These are phyloP conservation scores for Fusarium sp. DNA, from an alignment of 2,329 filamentous ascomycete species.

Conservation along the genomic window DNA sequence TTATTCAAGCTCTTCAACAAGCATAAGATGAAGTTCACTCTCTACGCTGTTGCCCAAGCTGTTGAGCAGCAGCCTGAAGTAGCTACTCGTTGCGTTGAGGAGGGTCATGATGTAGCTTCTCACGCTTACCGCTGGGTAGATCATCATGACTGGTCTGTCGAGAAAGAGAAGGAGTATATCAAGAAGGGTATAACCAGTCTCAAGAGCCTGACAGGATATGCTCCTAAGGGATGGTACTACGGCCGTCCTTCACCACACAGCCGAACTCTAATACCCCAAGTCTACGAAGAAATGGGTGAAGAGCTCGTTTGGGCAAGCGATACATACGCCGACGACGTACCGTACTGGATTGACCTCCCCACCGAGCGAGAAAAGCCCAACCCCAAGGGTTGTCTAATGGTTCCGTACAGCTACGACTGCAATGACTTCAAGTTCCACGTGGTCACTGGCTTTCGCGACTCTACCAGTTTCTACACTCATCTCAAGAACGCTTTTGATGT, in stretches of 20 bases:
- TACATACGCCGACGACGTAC: conserved; percentile 4
- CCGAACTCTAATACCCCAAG: background rate
- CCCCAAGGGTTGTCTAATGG: background rate
- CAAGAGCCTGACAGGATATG: background rate
- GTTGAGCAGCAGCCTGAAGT: conserved; percentile 5
- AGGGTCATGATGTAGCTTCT: conserved; percentile 5
- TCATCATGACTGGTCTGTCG: background rate
- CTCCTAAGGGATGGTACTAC: background rate
- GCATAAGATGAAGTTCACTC: background rate
- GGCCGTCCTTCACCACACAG: background rate
- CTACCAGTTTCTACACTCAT: background rate
- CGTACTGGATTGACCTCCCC: conserved; percentile 2
- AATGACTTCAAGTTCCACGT: conserved; percentile 8
- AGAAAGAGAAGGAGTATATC: background rate
- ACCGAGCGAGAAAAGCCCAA: background rate
- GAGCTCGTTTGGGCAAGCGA: background rate
- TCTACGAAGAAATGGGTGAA: conserved; percentile 2
- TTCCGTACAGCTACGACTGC: conserved; percentile 9
- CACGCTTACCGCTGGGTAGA: conserved; percentile 7
- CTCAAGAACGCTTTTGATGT: conserved; percentile 3
- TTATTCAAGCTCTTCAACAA: background rate
- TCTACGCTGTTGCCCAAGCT: background rate
- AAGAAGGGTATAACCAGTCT: background rate
- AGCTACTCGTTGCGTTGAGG: background rate
- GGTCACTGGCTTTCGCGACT: background rate